A percentile compares a stretch with the other conserved stretches of the same genome.
These are phyloP conservation scores for Aspergillus funiculosus DNA, from an alignment of 495 filamentous ascomycete species.

Conservation along the genomic window DNA sequence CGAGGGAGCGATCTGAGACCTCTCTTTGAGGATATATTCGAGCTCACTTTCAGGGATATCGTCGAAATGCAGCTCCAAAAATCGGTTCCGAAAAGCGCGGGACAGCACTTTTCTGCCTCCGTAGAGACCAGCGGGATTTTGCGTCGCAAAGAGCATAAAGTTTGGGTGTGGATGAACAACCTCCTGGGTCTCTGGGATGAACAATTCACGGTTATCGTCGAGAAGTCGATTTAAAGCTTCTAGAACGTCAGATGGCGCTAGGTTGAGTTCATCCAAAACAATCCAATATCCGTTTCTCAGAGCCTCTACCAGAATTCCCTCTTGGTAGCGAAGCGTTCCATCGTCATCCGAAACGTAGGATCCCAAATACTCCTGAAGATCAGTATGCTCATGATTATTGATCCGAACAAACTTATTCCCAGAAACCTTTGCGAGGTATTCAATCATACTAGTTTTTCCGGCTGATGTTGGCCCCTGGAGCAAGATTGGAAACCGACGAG, in stretches of 20 bases:
- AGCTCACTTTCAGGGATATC: conserved; percentile 95
- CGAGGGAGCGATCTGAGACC: conserved; percentile 83
- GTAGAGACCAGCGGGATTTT: conserved; percentile 94
- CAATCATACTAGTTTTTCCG: conserved; percentile 99
- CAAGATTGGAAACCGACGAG: conserved; percentile 86
- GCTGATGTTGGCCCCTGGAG: conserved; percentile 95
- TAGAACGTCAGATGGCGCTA: conserved; percentile 92
- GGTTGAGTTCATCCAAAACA: conserved; percentile 92
- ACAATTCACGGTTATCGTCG: conserved; percentile 95
- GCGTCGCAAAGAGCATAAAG: conserved; percentile 99
- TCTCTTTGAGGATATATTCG: conserved; percentile 82
- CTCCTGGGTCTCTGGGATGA: conserved; percentile 96
- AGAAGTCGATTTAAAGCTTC: conserved; percentile 92
- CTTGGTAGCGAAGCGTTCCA: conserved; percentile 82
- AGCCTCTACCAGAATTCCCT: conserved; percentile 90
- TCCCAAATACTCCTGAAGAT: conserved; percentile 95
- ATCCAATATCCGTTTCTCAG: conserved; percentile 94
- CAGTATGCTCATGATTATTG: conserved; percentile 99
- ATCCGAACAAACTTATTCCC: conserved; percentile 97
- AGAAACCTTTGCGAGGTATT: conserved; percentile 90
- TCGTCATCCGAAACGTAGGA: conserved; percentile 83
- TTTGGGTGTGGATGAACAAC: conserved; percentile 82
- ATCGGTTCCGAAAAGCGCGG: conserved; percentile 91
- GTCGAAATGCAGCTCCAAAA: conserved; percentile 95
- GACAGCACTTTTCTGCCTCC: conserved; percentile 90